Evolutionary conservation across 2,329 filamentous ascomycete genomes (phyloP).

Genomic region (Phyllachora maydis): DNA sequence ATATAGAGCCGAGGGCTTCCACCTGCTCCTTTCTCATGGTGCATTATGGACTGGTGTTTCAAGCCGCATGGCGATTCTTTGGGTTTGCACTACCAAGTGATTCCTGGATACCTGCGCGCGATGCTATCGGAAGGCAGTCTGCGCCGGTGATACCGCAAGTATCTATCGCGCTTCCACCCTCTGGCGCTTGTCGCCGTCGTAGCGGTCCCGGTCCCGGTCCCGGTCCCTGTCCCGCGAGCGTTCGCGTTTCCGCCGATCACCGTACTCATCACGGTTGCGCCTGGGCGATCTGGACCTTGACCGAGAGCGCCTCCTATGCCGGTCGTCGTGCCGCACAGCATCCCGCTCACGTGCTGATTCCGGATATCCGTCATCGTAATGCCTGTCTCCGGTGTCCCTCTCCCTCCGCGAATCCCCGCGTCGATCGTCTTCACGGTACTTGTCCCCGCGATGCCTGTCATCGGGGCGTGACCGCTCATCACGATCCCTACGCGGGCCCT

Average conservation of each 20-base stretch:
- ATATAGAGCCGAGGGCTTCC: constrained; percentile 38
- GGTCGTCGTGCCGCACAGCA: constrained; percentile 11
- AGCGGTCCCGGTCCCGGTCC: no score
- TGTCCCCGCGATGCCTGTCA: constrained; percentile 9
- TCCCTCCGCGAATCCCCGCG: constrained; percentile 12
- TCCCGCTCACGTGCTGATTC: constrained; percentile 3
- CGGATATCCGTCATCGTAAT: constrained; percentile 8
- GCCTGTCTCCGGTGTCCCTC: constrained; percentile 10
- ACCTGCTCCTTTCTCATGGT: no score
- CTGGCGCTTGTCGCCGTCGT: constrained; percentile 38
- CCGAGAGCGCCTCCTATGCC: constrained; percentile 12
- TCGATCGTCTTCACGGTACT: no score
- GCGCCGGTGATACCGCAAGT: no score
- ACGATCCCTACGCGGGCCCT: constrained; percentile 13
- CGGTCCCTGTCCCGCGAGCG: constrained; percentile 31
- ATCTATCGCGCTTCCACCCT: constrained; percentile 25
- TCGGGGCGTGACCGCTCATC: no score
- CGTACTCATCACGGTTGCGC: constrained; percentile 19
- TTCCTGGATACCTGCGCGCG: no score
- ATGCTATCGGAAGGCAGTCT: no score
- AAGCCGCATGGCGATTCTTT: no score
- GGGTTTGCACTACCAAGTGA: no score
- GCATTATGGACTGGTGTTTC: no score
- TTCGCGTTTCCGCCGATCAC: constrained; percentile 33
- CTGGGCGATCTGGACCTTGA: constrained; percentile 29